Evolutionary conservation across 108 stramenopile species (phyloP).

Genomic region (Nitzschia palea): DNA sequence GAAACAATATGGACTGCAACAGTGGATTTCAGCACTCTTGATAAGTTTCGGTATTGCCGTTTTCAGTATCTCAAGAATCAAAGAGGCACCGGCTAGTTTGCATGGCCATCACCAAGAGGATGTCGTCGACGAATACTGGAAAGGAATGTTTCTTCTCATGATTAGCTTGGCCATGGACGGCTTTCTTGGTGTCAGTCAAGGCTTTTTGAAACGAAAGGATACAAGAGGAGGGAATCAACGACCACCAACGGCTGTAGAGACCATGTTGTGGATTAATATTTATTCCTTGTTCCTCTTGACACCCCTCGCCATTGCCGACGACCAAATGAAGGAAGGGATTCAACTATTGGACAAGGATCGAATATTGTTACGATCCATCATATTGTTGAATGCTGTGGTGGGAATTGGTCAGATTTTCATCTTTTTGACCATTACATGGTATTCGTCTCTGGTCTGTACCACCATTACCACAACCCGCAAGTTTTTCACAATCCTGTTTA

Average conservation of each 20-base stretch:
- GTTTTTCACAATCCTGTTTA: constrained; percentile 92
- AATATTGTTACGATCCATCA: constrained; percentile 16
- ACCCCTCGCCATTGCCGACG: constrained; percentile 64
- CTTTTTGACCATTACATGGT: constrained; percentile 91
- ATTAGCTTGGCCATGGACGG: constrained; percentile 78
- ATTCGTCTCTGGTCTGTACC: constrained; percentile 83
- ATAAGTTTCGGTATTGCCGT: constrained; percentile 79
- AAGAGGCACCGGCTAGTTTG: constrained; percentile 20
- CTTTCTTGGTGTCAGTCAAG: constrained; percentile 74
- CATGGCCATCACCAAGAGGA: background rate
- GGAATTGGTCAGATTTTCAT: constrained; percentile 95
- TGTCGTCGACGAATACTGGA: constrained; percentile 38
- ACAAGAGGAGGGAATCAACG: constrained; percentile 29
- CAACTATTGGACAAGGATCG: constrained; percentile 33
- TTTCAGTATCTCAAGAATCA: constrained; percentile 71
- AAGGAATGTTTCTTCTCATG: constrained; percentile 63
- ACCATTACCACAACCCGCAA: constrained; percentile 97
- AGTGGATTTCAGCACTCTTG: constrained; percentile 74
- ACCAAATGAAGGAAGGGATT: constrained; percentile 53
- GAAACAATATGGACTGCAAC: constrained; percentile 46
- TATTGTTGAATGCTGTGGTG: constrained; percentile 64
- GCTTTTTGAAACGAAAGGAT: constrained; percentile 50
- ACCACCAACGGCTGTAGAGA: constrained; percentile 78
- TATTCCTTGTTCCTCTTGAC: constrained; percentile 68
- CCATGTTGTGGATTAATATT: constrained; percentile 78